Conservation (phyloP, 202 grass and related monocot species). For the Dendrocalamus latiflorus region DNA sequence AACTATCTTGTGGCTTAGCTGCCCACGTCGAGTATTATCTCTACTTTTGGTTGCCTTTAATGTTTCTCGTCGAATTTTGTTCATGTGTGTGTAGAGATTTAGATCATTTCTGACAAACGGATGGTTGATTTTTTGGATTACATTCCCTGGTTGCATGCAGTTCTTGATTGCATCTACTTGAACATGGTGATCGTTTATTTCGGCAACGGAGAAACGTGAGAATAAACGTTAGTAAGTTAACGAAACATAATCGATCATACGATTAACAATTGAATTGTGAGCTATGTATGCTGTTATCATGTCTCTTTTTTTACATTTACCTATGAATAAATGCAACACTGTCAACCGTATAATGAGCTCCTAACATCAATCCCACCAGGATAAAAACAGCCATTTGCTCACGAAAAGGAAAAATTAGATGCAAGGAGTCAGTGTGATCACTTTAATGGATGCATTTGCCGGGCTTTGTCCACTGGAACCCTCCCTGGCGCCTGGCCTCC, state of each 20-base stretch:
- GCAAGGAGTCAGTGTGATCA: not conserved
- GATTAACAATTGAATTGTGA: too few species aligned
- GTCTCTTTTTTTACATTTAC: not conserved
- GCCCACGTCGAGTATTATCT: not conserved
- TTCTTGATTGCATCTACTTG: too few species aligned
- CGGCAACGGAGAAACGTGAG: not conserved
- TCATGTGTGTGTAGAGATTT: too few species aligned
- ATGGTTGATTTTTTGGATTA: too few species aligned
- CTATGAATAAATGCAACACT: not conserved
- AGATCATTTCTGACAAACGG: too few species aligned
- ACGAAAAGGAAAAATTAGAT: not conserved
- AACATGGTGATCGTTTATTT: not conserved
- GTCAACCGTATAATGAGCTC: not conserved
- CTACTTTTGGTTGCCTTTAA: not conserved
- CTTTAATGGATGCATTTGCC: slow-evolving; percentile 47
- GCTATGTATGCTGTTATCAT: too few species aligned
- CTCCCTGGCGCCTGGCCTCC: slow-evolving; percentile 8
- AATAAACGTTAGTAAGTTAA: not conserved
- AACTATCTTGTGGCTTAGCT: not conserved
- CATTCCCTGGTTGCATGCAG: too few species aligned
- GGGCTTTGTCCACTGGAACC: slow-evolving; percentile 42
- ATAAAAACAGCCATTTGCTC: not conserved
- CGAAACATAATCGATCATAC: too few species aligned
- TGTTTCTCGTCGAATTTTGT: not conserved
- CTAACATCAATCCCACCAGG: not conserved